phyloP scores from a whole-genome alignment of 495 filamentous ascomycete species.

The Tuber borchii region DNA sequence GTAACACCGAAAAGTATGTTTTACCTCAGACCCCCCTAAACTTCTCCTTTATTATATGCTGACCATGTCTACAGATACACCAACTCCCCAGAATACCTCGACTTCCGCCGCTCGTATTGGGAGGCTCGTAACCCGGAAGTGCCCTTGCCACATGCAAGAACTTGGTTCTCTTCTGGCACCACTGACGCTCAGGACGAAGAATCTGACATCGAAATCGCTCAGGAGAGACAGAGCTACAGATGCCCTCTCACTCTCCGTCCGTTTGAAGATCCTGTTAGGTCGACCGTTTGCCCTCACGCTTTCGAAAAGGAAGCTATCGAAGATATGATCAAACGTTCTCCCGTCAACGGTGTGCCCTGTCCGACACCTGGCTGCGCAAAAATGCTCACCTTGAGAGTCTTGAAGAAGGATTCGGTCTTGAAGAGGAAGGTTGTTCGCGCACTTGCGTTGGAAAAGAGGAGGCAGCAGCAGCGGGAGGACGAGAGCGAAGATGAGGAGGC shows the following conservation, averaged over 20 bases:
- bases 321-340: constrained; percentile 11
- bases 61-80: constrained; percentile 21
- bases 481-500: constrained; percentile 18
- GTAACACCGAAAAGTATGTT: constrained; percentile 22
- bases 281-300: constrained; percentile 30
- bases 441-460: constrained; percentile 13
- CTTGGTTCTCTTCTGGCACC: constrained; percentile 23
- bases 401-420: constrained; percentile 25
- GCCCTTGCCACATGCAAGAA: constrained; percentile 19
- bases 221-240: constrained; percentile 30
- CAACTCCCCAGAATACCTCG: constrained; percentile 17
- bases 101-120: constrained; percentile 35
- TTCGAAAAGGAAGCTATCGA: constrained; percentile 28
- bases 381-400: constrained; percentile 3
- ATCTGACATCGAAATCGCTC: constrained; percentile 33
- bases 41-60: neutral
- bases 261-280: constrained; percentile 30
- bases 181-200: constrained; percentile 10
- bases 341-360: constrained; percentile 9
- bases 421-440: constrained; percentile 21
- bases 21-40: neutral
- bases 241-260: constrained; percentile 33
- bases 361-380: constrained; percentile 31
- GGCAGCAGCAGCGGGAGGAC: constrained; percentile 9
- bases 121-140: constrained; percentile 27